Evolutionary conservation across 1,284 basidiomycete species (phyloP), one percentile per base, ranked within the genome.

Genomic region (Afroboletus lepidellus): DNA sequence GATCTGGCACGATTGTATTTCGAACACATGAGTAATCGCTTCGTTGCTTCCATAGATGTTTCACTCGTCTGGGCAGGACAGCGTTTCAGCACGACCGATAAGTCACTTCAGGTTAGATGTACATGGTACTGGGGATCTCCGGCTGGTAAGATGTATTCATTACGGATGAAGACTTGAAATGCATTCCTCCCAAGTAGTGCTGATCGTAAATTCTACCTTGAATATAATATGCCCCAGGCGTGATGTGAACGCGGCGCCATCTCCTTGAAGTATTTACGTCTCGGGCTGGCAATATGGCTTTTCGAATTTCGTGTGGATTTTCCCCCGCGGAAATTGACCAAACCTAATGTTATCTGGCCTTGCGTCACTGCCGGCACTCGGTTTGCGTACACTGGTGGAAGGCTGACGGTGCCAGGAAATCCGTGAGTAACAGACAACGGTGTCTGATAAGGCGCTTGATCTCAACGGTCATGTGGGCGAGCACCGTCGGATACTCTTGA

Each of bases 201-300:
- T 47, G 46, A 34, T 36, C 32, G 21, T 51, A 18, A 49, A 37
- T n/a, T 41, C 41, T 56, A 43, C 42, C 59, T 52, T 56, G 56
- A 56, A 33, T 37, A 37, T 37, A 15, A 37, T 42, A 38, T 38
- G 21, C 33, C 42, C 42, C 32, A 18, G n/a, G 44, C 20, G 34
- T n/a, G 39, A 39, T 27, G 48, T 46, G 42, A 46, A 36, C 41
- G 46, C 42, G 48, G 37, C 9, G 24, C 34, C 47, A 50, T 45
- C 23, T 33, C 33, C 43, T 46, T 49, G 36, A 23, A 27, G 42
- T 13, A 24, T 41, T 66, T 63, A 62, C 61, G 61, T 57, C 59
- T n/a, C n/a, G n/a, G n/a, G n/a, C n/a, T 11, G 42, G 27, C 8
- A 57, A 61, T 63, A 61, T 63, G 27, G 41, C 47, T 41, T 51